Percentiles rank a stretch among this genome's conserved stretches.
These are phyloP conservation scores for Wickerhamiella nectarea DNA, from an alignment of 805 yeast genomes.

Conservation along the genomic window DNA sequence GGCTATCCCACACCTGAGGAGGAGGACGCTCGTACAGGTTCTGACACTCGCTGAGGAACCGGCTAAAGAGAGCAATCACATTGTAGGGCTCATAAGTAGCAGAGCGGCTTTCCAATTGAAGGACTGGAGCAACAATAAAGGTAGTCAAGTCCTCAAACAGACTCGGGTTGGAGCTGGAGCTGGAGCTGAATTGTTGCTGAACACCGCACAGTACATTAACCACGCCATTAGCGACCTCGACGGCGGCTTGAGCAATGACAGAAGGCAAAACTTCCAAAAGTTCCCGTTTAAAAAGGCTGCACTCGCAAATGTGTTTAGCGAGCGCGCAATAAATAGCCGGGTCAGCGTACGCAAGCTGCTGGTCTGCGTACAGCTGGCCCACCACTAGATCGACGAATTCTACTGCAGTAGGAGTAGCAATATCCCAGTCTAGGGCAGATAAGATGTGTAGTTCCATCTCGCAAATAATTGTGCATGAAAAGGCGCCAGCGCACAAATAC, in stretches of 20 bases:
- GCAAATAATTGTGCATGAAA: slow-evolving; percentile 44
- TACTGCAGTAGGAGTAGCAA: slow-evolving; percentile 47
- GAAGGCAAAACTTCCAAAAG: slow-evolving; percentile 23
- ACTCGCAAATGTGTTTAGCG: slow-evolving; percentile 26
- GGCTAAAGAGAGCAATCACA: slow-evolving; percentile 4
- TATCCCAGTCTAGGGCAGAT: slow-evolving; percentile 57
- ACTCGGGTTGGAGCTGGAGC: slow-evolving; percentile 10
- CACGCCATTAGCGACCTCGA: slow-evolving; percentile 23
- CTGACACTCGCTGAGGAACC: slow-evolving; percentile 2
- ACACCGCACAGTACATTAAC: slow-evolving; percentile 15
- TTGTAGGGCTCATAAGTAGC: slow-evolving; percentile 2
- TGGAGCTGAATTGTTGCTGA: slow-evolving; percentile 13
- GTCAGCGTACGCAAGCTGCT: slow-evolving; percentile 7
- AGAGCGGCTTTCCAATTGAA: slow-evolving; percentile 5
- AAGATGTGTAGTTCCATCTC: slow-evolving; percentile 72
- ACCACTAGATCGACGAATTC: slow-evolving; percentile 28
- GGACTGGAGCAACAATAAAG: slow-evolving; percentile 16
- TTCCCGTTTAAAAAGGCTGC: slow-evolving; percentile 24
- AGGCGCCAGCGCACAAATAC: slow-evolving; percentile 53
- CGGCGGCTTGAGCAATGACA: slow-evolving; percentile 27
- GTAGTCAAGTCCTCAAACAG: slow-evolving; percentile 21
- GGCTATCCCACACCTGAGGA: neutral
- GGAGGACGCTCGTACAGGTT: neutral
- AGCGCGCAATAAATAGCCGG: slow-evolving; percentile 18
- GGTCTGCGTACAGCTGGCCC: slow-evolving; percentile 9